These are phyloP conservation scores for Astraeus odoratus DNA, from an alignment of 768 basidiomycete species.

Conservation along the genomic window DNA sequence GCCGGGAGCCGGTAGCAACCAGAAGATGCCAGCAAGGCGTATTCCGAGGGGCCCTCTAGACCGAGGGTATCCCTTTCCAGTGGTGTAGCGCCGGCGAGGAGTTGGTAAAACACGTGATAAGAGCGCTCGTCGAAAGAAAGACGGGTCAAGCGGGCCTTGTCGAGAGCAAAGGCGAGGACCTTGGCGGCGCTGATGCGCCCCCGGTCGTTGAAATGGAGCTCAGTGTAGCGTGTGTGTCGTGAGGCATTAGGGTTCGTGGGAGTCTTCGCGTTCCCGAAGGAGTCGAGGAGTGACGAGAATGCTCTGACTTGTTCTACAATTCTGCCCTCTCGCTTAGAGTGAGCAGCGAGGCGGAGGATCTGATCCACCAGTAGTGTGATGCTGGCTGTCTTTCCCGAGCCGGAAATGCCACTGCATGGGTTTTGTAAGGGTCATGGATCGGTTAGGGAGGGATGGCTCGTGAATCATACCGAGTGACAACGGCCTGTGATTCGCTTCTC, in stretches of 20 bases:
- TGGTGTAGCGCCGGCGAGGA: conserved; percentile 52
- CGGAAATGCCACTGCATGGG: conserved; percentile 49
- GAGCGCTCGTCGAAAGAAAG: conserved; percentile 55
- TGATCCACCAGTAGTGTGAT: conserved; percentile 50
- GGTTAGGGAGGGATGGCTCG: conserved; percentile 5
- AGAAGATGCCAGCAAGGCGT: conserved; percentile 50
- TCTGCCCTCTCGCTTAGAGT: conserved; percentile 46
- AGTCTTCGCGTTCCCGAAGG: conserved; percentile 65
- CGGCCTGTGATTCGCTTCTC: conserved; percentile 44
- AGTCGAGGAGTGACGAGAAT: conserved; percentile 47
- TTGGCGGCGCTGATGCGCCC: conserved; percentile 53
- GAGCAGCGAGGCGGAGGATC: conserved; percentile 52
- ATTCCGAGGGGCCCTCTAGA: conserved; percentile 53
- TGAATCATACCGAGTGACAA: conserved; percentile 44
- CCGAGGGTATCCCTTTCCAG: conserved; percentile 45
- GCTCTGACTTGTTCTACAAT: conserved; percentile 52
- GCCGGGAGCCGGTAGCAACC: conserved; percentile 59
- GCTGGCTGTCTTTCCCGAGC: conserved; percentile 53
- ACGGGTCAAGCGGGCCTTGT: conserved; percentile 50
- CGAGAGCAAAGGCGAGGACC: conserved; percentile 53
- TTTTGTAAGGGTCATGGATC: conserved; percentile 10
- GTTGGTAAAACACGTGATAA: conserved; percentile 62
- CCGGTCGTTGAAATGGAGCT: conserved; percentile 53
- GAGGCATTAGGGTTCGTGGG: conserved; percentile 57
- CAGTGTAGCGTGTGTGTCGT: conserved; percentile 51